phyloP scores from a whole-genome alignment of 2,329 filamentous ascomycete species.

The Grosmannia penicillata region DNA sequence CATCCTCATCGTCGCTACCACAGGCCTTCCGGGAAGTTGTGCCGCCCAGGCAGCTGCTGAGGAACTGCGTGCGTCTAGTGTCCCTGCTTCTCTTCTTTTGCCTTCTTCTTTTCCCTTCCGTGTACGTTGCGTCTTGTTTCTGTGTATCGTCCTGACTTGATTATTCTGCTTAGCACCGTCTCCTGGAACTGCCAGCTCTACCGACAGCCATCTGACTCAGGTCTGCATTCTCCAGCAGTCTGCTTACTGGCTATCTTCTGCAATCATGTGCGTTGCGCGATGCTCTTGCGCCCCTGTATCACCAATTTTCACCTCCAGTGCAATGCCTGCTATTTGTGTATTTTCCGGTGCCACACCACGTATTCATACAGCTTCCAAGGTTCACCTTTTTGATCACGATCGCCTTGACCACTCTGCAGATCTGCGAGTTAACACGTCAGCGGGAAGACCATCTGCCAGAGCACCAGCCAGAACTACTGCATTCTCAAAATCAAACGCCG shows the following conservation, averaged over 20 bases:
- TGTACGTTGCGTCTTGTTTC: too few species aligned
- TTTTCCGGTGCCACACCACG: not conserved
- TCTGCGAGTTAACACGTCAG: not conserved
- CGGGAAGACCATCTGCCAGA: not conserved
- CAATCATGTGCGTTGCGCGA: not conserved
- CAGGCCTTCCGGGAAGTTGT: not conserved
- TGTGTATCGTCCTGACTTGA: too few species aligned
- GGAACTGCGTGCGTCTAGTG: too few species aligned
- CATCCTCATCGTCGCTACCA: not conserved
- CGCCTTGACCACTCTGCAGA: not conserved
- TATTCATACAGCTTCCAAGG: not conserved
- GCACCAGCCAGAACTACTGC: too few species aligned
- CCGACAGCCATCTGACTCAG: not conserved
- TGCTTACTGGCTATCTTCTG: not conserved
- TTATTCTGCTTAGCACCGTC: too few species aligned
- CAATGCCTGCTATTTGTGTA: too few species aligned
- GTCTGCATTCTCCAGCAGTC: not conserved
- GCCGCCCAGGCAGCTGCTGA: not conserved
- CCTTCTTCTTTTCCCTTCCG: not conserved
- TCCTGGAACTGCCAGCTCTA: too few species aligned
- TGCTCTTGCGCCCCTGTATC: too few species aligned
- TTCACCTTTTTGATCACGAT: slow-evolving; percentile 2
- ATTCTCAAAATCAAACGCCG: too few species aligned
- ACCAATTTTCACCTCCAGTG: too few species aligned
- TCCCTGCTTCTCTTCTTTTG: not conserved